Percentiles rank a stretch among this genome's conserved stretches.
These are phyloP conservation scores for Eleusine indica DNA, from an alignment of 176 grass and related monocot species.

Conservation along the genomic window DNA sequence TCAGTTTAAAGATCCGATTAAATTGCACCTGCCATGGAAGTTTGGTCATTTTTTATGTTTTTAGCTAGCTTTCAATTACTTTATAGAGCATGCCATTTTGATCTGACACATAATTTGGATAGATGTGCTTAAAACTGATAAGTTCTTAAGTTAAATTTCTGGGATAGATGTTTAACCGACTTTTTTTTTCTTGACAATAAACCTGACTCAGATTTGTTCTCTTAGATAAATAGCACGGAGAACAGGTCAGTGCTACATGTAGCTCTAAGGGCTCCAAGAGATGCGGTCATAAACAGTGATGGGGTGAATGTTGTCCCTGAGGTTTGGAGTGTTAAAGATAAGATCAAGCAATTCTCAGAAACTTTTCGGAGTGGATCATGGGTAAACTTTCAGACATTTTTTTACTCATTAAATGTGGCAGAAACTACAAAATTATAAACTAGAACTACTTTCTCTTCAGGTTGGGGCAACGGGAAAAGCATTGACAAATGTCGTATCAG, in stretches of 20 bases:
- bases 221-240: constrained; percentile 89
- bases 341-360: constrained; percentile 95
- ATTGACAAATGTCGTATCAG: constrained; percentile 78
- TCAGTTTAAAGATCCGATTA: background rate
- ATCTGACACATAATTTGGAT: background rate
- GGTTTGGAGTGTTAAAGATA: constrained; percentile 87
- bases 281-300: constrained; percentile 72
- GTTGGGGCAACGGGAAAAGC: constrained; percentile 88
- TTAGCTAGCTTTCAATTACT: background rate
- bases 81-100: background rate
- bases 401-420: background rate
- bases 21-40: background rate
- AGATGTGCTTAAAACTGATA: background rate
- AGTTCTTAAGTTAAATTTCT: background rate
- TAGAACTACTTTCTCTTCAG: constrained; percentile 41
- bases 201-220: constrained; percentile 27
- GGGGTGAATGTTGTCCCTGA: constrained; percentile 80
- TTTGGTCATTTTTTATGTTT: background rate
- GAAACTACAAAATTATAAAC: background rate
- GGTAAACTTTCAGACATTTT: constrained; percentile 50
- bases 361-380: constrained; percentile 86
- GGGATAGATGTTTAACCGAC: background rate
- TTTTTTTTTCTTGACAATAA: background rate
- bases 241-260: constrained; percentile 94
- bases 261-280: constrained; percentile 78